Evolutionary conservation across 768 basidiomycete species (phyloP), one percentile per base, ranked within the genome.

Genomic region (Leccinellum albellum): DNA sequence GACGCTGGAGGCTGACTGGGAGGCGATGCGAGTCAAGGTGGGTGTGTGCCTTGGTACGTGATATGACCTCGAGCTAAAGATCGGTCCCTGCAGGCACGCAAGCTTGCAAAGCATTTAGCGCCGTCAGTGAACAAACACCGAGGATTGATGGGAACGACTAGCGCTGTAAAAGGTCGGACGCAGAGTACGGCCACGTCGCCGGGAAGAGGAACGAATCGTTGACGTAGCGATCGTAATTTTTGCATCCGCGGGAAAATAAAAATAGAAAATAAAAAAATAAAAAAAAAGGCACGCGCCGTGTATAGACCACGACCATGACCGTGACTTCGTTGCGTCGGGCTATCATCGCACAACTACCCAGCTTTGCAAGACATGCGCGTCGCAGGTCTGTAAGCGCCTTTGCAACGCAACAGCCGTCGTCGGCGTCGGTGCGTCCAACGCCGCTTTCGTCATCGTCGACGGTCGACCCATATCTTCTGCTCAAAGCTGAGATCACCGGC

Each of bases 401-500:
- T 58, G 77, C 79, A 17, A 70, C 61, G 2, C 52, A 66, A 1
- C 59, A 51, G 31, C 53, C 32, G 1, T 14, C 35, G 35, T 20
- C 14, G 31, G 12, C 55, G n/a, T n/a, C 56, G 47, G 6, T 47
- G 47, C 60, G 60, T n/a, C 21, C 60, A 4, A 60, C 64, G 8
- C 62, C 61, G 59, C 64, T 58, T 31, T 28, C 64, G 49, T 53
- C 70, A 12, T 31, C 65, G 28, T 44, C 53, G 53, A 55, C 62
- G 48, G 65, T 78, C 28, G 88, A 93, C 68, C 91, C 94, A 24
- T 83, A 86, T 65, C 65, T 76, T 10, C 74, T 94, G 44, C 82
- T 97, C 58, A 81, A 83, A 42, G 74, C 85, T 15, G 90, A 98
- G 68, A 81, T 98, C 32, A 70, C 79, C 24, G 77, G 80, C 54